phyloP scores from a whole-genome alignment of 257 asterid species.

The Solanum corneliomulleri region DNA sequence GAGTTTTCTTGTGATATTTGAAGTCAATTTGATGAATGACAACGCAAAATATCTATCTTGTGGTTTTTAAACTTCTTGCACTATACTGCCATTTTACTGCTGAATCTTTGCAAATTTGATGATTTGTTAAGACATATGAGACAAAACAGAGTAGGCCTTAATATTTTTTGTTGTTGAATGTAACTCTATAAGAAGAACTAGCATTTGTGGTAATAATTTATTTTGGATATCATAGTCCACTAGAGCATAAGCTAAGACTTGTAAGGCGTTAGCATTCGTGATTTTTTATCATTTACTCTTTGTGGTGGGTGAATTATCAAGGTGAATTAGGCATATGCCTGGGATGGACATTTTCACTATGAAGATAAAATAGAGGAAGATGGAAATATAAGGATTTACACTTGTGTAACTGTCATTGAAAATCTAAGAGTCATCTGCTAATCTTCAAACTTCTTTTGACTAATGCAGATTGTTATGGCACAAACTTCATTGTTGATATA shows the following conservation, averaged over 20 bases:
- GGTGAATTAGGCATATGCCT: not conserved
- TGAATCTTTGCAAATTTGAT: not conserved
- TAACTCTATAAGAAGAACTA: not conserved
- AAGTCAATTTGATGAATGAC: not conserved
- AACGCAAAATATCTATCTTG: not conserved
- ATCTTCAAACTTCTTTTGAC: conserved; percentile 2
- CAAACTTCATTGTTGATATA: conserved; percentile 48
- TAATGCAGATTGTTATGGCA: conserved; percentile 50
- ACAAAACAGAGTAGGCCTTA: not conserved
- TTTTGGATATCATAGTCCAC: not conserved
- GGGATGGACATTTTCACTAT: not conserved
- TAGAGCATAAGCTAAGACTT: not conserved
- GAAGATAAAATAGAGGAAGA: not conserved
- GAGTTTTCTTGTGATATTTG: not conserved
- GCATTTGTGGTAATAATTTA: not conserved
- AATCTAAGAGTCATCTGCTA: not conserved
- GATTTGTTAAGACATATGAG: not conserved
- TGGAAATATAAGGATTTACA: not conserved
- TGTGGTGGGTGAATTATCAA: not conserved
- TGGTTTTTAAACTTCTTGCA: not conserved
- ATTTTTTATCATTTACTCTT: not conserved
- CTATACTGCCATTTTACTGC: not conserved
- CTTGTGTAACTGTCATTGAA: not conserved
- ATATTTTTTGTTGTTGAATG: not conserved
- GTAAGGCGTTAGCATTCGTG: not conserved